These are phyloP conservation scores for Diospyros lotus DNA, from an alignment of 148 eudicot species.

Conservation along the genomic window DNA sequence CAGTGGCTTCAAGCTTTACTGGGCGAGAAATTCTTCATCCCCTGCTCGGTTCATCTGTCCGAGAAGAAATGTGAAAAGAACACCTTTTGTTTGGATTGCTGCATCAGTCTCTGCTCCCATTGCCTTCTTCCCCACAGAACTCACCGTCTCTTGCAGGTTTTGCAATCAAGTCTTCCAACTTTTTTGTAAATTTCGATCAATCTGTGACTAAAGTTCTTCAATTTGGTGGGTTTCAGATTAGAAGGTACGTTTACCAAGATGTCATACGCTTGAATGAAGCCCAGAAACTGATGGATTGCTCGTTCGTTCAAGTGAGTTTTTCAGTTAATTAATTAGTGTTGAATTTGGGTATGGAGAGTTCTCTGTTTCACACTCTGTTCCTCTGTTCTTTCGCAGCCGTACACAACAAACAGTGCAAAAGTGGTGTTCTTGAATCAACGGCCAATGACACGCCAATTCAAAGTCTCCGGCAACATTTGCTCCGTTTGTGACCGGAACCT, in stretches of 20 bases:
- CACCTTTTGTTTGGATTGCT: slow-evolving; percentile 49
- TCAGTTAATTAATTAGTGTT: too few relatives aligned
- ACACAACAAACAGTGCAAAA: slow-evolving; percentile 47
- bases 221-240: slow-evolving; percentile 21
- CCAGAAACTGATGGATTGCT: slow-evolving; percentile 37
- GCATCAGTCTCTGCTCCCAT: slow-evolving; percentile 35
- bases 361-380: neutral
- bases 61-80: slow-evolving; percentile 43
- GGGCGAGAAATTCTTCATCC: slow-evolving; percentile 40
- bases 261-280: slow-evolving; percentile 42
- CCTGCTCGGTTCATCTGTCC: slow-evolving; percentile 35
- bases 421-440: slow-evolving; percentile 51
- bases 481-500: slow-evolving; percentile 39
- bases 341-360: neutral
- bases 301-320: slow-evolving; percentile 37
- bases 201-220: neutral
- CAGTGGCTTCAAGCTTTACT: slow-evolving; percentile 35
- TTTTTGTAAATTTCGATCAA: neutral
- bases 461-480: slow-evolving; percentile 35
- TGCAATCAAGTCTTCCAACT: neutral
- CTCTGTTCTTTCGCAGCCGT: slow-evolving; percentile 21
- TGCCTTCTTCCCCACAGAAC: slow-evolving; percentile 40
- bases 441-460: slow-evolving; percentile 31
- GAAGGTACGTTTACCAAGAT: slow-evolving; percentile 58
- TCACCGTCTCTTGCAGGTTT: slow-evolving; percentile 45